Evolutionary conservation across 768 basidiomycete species (phyloP).

Genomic region (Porphyrellus cyaneotinctus): DNA sequence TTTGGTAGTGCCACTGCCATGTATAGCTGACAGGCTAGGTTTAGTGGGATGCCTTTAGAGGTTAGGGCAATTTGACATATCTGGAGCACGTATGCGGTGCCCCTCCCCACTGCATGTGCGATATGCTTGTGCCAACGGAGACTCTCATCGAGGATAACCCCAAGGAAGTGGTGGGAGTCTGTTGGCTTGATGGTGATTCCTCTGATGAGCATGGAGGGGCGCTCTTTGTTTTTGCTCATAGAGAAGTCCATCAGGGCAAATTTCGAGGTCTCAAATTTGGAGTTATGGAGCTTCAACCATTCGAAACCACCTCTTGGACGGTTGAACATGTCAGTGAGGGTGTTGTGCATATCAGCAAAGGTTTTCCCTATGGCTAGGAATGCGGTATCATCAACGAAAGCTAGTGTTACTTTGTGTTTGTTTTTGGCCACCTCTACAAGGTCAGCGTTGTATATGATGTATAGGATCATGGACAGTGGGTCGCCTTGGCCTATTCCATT

Average conservation of each 20-base stretch:
- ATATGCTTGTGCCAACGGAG: not conserved
- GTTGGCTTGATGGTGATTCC: not conserved
- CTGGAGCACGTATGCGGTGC: not conserved
- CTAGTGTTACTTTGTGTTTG: constrained; percentile 16
- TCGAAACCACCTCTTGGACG: constrained; percentile 4
- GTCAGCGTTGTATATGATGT: constrained; percentile 32
- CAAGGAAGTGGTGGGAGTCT: not conserved
- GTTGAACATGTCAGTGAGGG: constrained; percentile 27
- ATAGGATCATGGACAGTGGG: constrained; percentile 29
- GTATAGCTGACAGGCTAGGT: not conserved
- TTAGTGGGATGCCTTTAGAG: not conserved
- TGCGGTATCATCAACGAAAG: constrained; percentile 31
- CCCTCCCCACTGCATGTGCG: not conserved
- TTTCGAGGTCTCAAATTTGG: constrained; percentile 17
- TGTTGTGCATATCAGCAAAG: constrained; percentile 20
- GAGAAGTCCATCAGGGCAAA: constrained; percentile 19
- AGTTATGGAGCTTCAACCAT: constrained; percentile 24
- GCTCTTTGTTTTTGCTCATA: not conserved
- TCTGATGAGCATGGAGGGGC: not conserved
- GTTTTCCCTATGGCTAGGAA: constrained; percentile 22
- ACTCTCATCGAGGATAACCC: not conserved
- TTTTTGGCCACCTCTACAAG: constrained; percentile 4
- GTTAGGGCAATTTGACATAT: not conserved
- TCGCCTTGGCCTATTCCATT: constrained; percentile 34
- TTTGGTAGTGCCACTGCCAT: not conserved